Base-by-base conservation (phyloP, 208 protist species). In the Trypanosoma avium region DNA sequence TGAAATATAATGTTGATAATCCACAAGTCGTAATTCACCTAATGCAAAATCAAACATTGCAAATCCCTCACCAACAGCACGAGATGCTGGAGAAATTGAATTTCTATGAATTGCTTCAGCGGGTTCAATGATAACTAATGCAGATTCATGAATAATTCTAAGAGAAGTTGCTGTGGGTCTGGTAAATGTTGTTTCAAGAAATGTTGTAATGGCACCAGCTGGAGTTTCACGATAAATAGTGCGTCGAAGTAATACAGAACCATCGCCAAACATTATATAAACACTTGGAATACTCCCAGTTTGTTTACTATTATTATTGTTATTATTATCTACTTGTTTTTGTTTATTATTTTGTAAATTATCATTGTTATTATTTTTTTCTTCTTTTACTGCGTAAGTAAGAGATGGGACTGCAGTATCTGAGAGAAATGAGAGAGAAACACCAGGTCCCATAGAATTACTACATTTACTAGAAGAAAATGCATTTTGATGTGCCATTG, bases 21-120 rank as follows among this genome's bases (percentile, higher is more conserved):
- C 89, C n/a, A 95, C 81, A n/a, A 95, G 75, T 27, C 84, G 89
- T 59, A 95, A 40, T 12, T 82, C 83, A 35, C 86, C 86, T 22
- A 75, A 74, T 12, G 85, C 77, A 4, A 95, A 40, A 58, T 95
- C 89, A 62, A 95, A 95, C 50, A 89, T 81, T n/a, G 80, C 74
- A 43, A 89, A 80, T 13, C 86, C 84, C 63, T 93, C 79, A 5
- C 81, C 82, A 17, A 95, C 77, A 0, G 89, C 86, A 38, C 85
- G 69, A 3, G 65, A 59, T n/a, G 77, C 62, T 10, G 70, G 67
- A 15, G 75, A 74, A 10, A 48, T 26, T 29, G 40, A 52, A 53
- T 84, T 81, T 15, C 61, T 52, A 17, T 54, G 70, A 50, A 83
- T 55, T 9, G 79, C 84, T 26, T 89, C 89, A 0, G 64, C 77